Evolutionary conservation across 495 filamentous ascomycete genomes (phyloP).

Genomic region (Penicillium bovifimosum): DNA sequence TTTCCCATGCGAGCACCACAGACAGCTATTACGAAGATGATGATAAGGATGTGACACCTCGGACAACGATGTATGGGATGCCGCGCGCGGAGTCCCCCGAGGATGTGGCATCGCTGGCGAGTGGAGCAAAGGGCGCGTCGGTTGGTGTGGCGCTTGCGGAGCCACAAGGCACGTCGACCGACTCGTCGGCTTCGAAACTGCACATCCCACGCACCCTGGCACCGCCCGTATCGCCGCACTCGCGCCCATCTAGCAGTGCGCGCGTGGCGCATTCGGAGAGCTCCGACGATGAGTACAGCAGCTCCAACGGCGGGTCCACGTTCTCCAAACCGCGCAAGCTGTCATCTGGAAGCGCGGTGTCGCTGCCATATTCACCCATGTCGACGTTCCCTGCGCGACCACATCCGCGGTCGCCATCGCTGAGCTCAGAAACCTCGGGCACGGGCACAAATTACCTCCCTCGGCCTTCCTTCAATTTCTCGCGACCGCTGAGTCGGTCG

Average conservation of each 20-base stretch:
- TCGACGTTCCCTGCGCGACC: slow-evolving; percentile 49
- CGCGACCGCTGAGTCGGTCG: slow-evolving; percentile 76
- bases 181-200: slow-evolving; percentile 41
- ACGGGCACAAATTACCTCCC: slow-evolving; percentile 54
- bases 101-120: slow-evolving; percentile 20
- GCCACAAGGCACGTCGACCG: slow-evolving; percentile 36
- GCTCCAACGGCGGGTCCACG: slow-evolving; percentile 47
- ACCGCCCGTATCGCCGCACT: slow-evolving; percentile 53
- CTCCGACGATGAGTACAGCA: slow-evolving; percentile 58
- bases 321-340: slow-evolving; percentile 53
- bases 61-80: slow-evolving; percentile 37
- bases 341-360: slow-evolving; percentile 61
- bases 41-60: slow-evolving; percentile 28
- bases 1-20: slow-evolving; percentile 48
- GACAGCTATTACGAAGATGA: slow-evolving; percentile 29
- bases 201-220: slow-evolving; percentile 44
- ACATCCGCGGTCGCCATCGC: slow-evolving; percentile 68
- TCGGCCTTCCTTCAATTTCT: slow-evolving; percentile 86
- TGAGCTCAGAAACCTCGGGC: slow-evolving; percentile 69
- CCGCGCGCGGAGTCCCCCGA: slow-evolving; percentile 48
- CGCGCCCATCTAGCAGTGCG: slow-evolving; percentile 51
- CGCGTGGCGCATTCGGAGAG: slow-evolving; percentile 53
- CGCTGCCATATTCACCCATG: slow-evolving; percentile 57
- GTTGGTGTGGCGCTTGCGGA: slow-evolving; percentile 19
- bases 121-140: slow-evolving; percentile 13